Evolutionary conservation across 805 yeast species (phyloP).

Genomic region (Ogataea polymorpha): DNA sequence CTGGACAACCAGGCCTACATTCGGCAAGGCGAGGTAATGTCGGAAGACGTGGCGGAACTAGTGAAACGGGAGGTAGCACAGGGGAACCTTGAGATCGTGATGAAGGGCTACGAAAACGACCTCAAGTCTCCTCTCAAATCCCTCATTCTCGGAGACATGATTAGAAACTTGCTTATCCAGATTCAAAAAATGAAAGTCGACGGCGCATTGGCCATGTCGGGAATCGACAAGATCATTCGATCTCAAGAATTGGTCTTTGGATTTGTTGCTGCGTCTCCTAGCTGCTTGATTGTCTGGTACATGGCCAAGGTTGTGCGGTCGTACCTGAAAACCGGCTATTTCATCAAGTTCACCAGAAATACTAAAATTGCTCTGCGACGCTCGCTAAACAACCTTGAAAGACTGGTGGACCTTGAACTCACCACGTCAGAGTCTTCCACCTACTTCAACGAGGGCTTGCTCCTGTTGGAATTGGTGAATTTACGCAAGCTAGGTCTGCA

Average conservation of each 20-base stretch:
- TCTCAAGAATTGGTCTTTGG: slow-evolving; percentile 96
- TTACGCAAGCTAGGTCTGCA: slow-evolving; percentile 48
- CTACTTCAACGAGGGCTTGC: slow-evolving; percentile 50
- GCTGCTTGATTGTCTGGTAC: slow-evolving; percentile 56
- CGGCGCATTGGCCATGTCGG: slow-evolving; percentile 83
- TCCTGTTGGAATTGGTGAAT: slow-evolving; percentile 63
- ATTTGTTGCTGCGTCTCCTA: slow-evolving; percentile 83
- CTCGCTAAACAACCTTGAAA: slow-evolving; percentile 45
- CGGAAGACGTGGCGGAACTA: slow-evolving; percentile 16
- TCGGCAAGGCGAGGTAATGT: slow-evolving; percentile 8
- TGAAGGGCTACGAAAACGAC: slow-evolving; percentile 78
- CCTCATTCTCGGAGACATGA: slow-evolving; percentile 61
- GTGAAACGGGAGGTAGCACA: slow-evolving; percentile 50
- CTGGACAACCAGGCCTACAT: slow-evolving; percentile 32
- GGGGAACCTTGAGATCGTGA: slow-evolving; percentile 78
- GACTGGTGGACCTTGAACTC: slow-evolving; percentile 21
- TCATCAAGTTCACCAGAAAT: slow-evolving; percentile 32
- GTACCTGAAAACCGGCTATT: slow-evolving; percentile 37
- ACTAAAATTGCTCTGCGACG: slow-evolving; percentile 37
- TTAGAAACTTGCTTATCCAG: slow-evolving; percentile 80
- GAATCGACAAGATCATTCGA: slow-evolving; percentile 84
- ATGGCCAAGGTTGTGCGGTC: slow-evolving; percentile 30
- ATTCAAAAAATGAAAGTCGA: slow-evolving; percentile 96
- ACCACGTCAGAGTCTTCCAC: slow-evolving; percentile 22
- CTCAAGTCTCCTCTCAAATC: slow-evolving; percentile 66